Evolutionary conservation across 139 green algal species (phyloP).

Genomic region (Penium margaritaceum): DNA sequence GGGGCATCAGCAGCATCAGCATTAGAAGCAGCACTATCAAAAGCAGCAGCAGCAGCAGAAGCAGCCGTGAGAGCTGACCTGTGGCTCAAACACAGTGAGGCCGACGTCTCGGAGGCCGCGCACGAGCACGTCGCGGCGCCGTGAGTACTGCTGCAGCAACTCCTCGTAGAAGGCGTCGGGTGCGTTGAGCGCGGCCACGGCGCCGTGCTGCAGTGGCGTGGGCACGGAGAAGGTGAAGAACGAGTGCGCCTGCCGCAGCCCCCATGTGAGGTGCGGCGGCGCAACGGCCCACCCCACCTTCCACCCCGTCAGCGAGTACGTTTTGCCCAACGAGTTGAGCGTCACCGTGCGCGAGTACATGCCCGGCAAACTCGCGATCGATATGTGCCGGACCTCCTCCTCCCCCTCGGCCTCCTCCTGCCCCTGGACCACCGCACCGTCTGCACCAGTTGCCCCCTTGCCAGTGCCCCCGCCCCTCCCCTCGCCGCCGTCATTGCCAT

Average conservation of each 20-base stretch:
- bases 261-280: constrained; percentile 13
- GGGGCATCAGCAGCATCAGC: no score
- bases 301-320: constrained; percentile 41
- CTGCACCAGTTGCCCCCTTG: background rate
- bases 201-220: constrained; percentile 33
- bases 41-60: no score
- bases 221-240: constrained; percentile 36
- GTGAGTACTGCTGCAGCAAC: constrained; percentile 10
- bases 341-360: constrained; percentile 44
- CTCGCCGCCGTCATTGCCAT: no score
- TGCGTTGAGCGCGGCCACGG: constrained; percentile 27
- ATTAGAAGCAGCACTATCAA: no score
- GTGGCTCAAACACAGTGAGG: constrained; percentile 38
- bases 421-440: background rate
- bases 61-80: no score
- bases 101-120: constrained; percentile 27
- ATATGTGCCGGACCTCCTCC: constrained; percentile 22
- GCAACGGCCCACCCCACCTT: constrained; percentile 44
- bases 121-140: constrained; percentile 10
- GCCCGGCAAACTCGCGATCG: constrained; percentile 29
- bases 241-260: constrained; percentile 29
- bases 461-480: no score
- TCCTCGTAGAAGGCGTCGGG: constrained; percentile 31
- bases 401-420: no score
- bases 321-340: constrained; percentile 40